Base-by-base conservation (phyloP, 768 basidiomycete species). In the Leucocoprinus sp. region DNA sequence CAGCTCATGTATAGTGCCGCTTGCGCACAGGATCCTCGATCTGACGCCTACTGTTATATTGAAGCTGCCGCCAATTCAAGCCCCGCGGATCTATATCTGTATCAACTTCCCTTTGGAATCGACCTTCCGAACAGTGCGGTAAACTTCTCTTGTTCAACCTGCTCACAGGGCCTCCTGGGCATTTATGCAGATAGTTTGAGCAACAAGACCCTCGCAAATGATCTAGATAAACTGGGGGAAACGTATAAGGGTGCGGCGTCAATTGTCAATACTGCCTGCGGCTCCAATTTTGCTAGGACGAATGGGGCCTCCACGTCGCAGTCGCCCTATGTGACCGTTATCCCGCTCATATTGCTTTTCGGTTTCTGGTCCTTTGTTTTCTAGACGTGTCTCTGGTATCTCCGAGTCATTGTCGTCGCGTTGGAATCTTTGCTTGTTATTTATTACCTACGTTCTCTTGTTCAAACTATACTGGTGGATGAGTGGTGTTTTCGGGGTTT, bases 41-140 rank as follows among this genome's bases (percentile, higher is more conserved):
- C 77, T 23, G 71, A 80, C 54, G 61, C 76, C 0, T 92, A 88
- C 63, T 92, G 88, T 66, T 90, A 76, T 63, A 42, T 87, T 43
- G 69, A 79, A 50, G 84, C 88, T 11, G 72, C 76, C 17, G 67
- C 64, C 26, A 68, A 68, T 50, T 24, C 68, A 2, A 76, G 78
- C 47, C 76, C 83, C 0, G 72, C 78, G 17, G 84, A 86, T 57
- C 60, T 79, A n/a, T 87, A 80, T 66, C 76, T 79, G 59, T 92
- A 86, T 65, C 61, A 67, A 27, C 69, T 91, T 8, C 80, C 82
- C 2, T 70, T 82, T 8, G 85, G 81, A 9, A 62, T 68, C 18
- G 45, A 54, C 8, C 63, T 87, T 1, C 79, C 81, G 4, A 66
- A 70, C 46, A 61, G 62, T 17, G 67, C 74, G 12, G 60, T 54